Conservation (phyloP, 305 asterid genomes). For the Rubia occidens region DNA sequence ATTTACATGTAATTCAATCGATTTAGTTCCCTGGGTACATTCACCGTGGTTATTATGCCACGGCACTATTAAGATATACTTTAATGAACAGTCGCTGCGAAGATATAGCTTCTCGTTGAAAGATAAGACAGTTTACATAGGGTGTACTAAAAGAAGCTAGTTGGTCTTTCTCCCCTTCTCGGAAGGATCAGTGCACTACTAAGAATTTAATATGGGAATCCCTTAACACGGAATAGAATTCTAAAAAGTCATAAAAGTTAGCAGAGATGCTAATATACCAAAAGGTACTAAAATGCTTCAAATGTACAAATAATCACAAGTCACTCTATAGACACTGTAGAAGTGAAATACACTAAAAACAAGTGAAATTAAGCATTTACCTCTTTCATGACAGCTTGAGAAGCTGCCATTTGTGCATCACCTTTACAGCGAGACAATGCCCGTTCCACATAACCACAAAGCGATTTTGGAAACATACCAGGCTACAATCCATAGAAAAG, state of each 20-base stretch:
- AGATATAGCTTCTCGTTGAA: not conserved
- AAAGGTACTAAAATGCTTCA: not conserved
- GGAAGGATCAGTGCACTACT: not conserved
- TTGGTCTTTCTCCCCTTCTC: not conserved
- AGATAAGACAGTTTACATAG: not conserved
- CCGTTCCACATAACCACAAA: slow-evolving; percentile 97
- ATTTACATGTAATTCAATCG: not conserved
- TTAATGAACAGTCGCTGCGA: not conserved
- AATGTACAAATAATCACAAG: not conserved
- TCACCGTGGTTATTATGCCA: not conserved
- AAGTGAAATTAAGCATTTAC: slow-evolving; percentile 29
- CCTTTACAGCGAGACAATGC: slow-evolving; percentile 92
- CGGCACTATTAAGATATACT: not conserved
- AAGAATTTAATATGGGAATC: not conserved
- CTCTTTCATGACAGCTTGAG: slow-evolving; percentile 89
- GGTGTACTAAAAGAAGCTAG: not conserved
- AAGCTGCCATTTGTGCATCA: slow-evolving; percentile 68
- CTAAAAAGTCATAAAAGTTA: not conserved
- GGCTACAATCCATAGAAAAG: slow-evolving; percentile 49
- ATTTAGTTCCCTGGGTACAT: not conserved
- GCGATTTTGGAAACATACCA: slow-evolving; percentile 71
- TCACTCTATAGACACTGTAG: not conserved
- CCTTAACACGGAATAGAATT: not conserved
- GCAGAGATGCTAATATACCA: not conserved
- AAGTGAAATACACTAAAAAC: not conserved